Conservation (phyloP, 306 rosid species). For the Trifolium repens region DNA sequence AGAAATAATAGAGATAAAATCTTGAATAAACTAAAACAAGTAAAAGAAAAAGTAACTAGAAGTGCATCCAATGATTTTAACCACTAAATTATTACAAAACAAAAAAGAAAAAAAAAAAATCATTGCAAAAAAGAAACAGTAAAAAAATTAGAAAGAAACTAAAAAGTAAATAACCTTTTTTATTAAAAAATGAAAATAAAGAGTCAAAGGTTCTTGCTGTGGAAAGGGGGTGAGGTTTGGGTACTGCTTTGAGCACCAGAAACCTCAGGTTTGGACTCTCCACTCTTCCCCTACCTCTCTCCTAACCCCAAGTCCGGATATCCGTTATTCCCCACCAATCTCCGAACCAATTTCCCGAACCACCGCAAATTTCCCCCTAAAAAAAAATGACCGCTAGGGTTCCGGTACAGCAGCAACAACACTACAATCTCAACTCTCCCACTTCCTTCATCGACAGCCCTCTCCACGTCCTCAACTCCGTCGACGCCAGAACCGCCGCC, state of each 20-base stretch:
- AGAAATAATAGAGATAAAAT: too few relatives aligned
- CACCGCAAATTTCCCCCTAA: neutral
- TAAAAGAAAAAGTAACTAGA: too few relatives aligned
- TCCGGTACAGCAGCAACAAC: conserved; percentile 75
- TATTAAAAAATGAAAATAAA: too few relatives aligned
- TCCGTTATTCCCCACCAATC: conserved; percentile 48
- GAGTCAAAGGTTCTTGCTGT: conserved; percentile 19
- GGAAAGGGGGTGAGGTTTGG: conserved; percentile 65
- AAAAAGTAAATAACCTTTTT: too few relatives aligned
- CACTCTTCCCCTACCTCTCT: conserved; percentile 31
- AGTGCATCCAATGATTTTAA: too few relatives aligned
- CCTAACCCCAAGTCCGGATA: conserved; percentile 42
- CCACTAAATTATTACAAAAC: too few relatives aligned
- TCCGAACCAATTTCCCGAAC: conserved; percentile 8
- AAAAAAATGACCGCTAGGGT: conserved; percentile 73
- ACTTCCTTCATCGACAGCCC: conserved; percentile 82
- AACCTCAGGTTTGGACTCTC: conserved; percentile 58
- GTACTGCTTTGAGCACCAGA: conserved; percentile 40
- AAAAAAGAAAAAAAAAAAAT: too few relatives aligned
- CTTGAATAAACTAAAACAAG: too few relatives aligned
- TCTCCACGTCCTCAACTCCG: conserved; percentile 85
- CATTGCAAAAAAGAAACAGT: too few relatives aligned
- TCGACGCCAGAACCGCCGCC: conserved; percentile 58
- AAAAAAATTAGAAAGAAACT: too few relatives aligned
- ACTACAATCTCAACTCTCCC: conserved; percentile 81